Percentiles rank a stretch among this genome's conserved stretches.
Evolutionary conservation across 1,284 basidiomycete genomes (phyloP).

Genomic region (Pseudozyma sp.): DNA sequence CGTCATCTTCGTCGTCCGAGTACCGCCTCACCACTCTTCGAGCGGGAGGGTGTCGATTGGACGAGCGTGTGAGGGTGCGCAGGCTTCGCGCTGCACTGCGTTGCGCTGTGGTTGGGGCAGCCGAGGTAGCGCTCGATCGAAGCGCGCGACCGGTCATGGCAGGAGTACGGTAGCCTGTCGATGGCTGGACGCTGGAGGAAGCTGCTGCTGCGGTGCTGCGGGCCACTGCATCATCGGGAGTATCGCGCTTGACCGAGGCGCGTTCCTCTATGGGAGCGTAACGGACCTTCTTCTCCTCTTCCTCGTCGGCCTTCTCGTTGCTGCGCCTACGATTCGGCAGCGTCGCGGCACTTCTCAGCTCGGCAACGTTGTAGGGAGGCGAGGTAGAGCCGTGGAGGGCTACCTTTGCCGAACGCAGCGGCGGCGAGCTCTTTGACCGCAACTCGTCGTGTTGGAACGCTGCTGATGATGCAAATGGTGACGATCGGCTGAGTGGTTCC

Average conservation of each 20-base stretch:
- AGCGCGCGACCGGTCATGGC: constrained; percentile 45
- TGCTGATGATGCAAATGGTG: constrained; percentile 29
- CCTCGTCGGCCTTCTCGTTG: constrained; percentile 30
- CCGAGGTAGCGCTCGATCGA: constrained; percentile 21
- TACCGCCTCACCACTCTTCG: constrained; percentile 55
- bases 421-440: constrained; percentile 41
- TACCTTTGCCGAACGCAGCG: constrained; percentile 17
- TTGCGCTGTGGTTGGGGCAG: constrained; percentile 33
- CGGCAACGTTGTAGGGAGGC: constrained; percentile 13
- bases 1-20: constrained; percentile 62
- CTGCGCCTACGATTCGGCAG: constrained; percentile 28
- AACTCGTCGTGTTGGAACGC: constrained; percentile 24
- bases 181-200: constrained; percentile 18
- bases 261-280: constrained; percentile 39
- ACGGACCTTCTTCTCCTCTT: constrained; percentile 39
- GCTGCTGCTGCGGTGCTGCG: constrained; percentile 6
- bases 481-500: constrained; percentile 25
- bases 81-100: constrained; percentile 46
- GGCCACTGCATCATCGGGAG: constrained; percentile 22
- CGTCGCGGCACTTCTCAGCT: constrained; percentile 9
- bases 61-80: constrained; percentile 45
- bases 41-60: constrained; percentile 51
- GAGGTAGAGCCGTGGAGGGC: constrained; percentile 13
- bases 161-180: constrained; percentile 46
- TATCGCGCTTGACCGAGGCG: constrained; percentile 33